A percentile compares a stretch with the other conserved stretches of the same genome.
These are phyloP conservation scores for Globisporangium cederbergense DNA, from an alignment of 352 stramenopile species.

Conservation along the genomic window DNA sequence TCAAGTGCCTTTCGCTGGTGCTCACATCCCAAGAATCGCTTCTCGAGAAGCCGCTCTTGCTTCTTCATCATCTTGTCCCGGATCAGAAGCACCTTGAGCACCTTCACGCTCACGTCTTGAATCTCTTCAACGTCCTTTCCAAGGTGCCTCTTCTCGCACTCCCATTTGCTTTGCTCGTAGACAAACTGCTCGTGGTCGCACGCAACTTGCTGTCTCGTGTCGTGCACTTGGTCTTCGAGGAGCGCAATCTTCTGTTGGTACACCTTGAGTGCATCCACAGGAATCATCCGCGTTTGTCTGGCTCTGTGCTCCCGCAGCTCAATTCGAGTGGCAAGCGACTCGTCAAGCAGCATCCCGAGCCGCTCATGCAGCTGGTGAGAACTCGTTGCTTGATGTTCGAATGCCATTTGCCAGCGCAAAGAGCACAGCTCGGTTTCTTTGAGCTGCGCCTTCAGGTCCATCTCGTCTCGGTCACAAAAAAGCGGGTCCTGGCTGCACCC, in stretches of 20 bases:
- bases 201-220: conserved; percentile 50
- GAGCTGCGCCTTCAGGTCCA: conserved; percentile 30
- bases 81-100: conserved; percentile 64
- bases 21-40: conserved; percentile 16
- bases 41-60: conserved; percentile 31
- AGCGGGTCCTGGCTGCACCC: not conserved
- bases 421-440: conserved; percentile 38
- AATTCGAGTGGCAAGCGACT: conserved; percentile 12
- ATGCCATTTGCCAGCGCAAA: conserved; percentile 35
- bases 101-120: conserved; percentile 54
- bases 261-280: conserved; percentile 16
- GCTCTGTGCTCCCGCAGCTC: not conserved
- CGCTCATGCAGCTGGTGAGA: conserved; percentile 25
- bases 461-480: conserved; percentile 15
- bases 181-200: conserved; percentile 65
- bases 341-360: conserved; percentile 46
- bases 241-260: conserved; percentile 49
- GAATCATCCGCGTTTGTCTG: conserved; percentile 7
- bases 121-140: conserved; percentile 56
- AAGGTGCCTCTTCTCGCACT: conserved; percentile 43
- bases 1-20: conserved; percentile 20
- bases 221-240: conserved; percentile 42
- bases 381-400: conserved; percentile 28
- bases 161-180: conserved; percentile 61
- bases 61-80: conserved; percentile 64